phyloP scores from a whole-genome alignment of 23 red algal genomes.

The Cyanidium caldarium region DNA sequence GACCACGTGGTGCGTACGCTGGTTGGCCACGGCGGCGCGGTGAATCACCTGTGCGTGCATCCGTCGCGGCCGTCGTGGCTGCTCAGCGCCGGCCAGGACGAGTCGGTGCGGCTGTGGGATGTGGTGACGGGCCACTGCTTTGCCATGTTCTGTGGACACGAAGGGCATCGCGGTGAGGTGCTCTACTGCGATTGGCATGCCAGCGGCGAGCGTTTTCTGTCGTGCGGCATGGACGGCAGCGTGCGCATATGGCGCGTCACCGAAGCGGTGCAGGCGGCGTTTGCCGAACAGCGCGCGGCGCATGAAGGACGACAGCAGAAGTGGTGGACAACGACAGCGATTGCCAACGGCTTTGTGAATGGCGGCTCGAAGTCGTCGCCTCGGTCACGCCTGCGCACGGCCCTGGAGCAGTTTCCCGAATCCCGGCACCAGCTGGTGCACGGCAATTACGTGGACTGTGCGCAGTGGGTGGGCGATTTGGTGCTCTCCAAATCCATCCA shows the following conservation, averaged over 20 bases:
- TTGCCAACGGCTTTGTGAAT: not conserved
- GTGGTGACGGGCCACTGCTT: conserved; percentile 35
- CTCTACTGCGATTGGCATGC: conserved; percentile 56
- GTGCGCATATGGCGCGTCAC: conserved; percentile 46
- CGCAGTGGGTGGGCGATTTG: conserved; percentile 59
- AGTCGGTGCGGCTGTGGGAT: conserved; percentile 82
- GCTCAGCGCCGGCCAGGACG: conserved; percentile 58
- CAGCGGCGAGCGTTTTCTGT: conserved; percentile 32
- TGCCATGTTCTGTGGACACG: conserved; percentile 72
- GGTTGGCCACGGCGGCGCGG: conserved; percentile 47
- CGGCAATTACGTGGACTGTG: conserved; percentile 89
- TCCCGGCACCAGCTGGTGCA: conserved; percentile 49
- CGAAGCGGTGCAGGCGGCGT: conserved; percentile 13
- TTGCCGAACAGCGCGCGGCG: not conserved
- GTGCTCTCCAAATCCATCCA: conserved; percentile 68
- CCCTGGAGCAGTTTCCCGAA: conserved; percentile 60
- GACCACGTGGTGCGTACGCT: conserved; percentile 20
- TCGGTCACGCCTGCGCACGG: not conserved
- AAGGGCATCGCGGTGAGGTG: conserved; percentile 70
- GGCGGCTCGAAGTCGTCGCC: not conserved
- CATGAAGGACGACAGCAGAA: not conserved
- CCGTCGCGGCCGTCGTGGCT: conserved; percentile 46
- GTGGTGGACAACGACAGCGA: not conserved
- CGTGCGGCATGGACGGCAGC: conserved; percentile 67
- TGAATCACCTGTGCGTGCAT: conserved; percentile 54